Percentiles rank a stretch among this genome's conserved stretches.
These are phyloP conservation scores for Haplosporangium sp. DNA, from an alignment of 371 early-diverging fungal genomes.

Conservation along the genomic window DNA sequence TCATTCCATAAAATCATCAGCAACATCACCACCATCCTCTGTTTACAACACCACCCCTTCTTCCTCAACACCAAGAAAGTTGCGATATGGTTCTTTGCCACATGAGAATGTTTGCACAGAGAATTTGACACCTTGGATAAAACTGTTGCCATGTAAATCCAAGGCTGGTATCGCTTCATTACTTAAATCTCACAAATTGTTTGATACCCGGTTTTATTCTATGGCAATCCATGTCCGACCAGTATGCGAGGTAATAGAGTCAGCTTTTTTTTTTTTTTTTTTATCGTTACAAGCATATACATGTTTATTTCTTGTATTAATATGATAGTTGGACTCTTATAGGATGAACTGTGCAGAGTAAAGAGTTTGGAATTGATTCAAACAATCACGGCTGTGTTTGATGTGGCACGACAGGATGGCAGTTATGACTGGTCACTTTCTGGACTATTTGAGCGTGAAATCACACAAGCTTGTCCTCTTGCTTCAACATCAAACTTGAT, in stretches of 20 bases:
- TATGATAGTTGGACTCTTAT: neutral
- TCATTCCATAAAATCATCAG: conserved; percentile 2
- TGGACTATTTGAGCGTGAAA: conserved; percentile 71
- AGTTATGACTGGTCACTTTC: conserved; percentile 80
- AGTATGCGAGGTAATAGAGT: conserved; percentile 61
- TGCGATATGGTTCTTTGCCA: conserved; percentile 86
- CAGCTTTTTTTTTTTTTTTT: neutral
- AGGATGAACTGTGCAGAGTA: conserved; percentile 49
- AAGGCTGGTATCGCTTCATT: conserved; percentile 89
- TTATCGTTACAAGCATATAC: too few relatives aligned
- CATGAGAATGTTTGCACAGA: conserved; percentile 97
- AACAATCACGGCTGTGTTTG: conserved; percentile 78
- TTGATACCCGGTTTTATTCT: conserved; percentile 90
- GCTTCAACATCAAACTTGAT: conserved; percentile 67
- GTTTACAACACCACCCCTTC: neutral
- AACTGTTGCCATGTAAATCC: conserved; percentile 93
- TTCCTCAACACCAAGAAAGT: conserved; percentile 35
- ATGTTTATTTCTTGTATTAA: too few relatives aligned
- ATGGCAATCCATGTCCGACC: conserved; percentile 81
- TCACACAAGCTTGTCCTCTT: conserved; percentile 73
- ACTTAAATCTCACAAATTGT: conserved; percentile 90
- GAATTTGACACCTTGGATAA: conserved; percentile 97
- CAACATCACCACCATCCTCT: neutral
- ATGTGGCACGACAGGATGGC: conserved; percentile 73
- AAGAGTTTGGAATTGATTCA: conserved; percentile 65